Conservation (phyloP, 2,329 filamentous ascomycete species). For the Cytospora piceicola region DNA sequence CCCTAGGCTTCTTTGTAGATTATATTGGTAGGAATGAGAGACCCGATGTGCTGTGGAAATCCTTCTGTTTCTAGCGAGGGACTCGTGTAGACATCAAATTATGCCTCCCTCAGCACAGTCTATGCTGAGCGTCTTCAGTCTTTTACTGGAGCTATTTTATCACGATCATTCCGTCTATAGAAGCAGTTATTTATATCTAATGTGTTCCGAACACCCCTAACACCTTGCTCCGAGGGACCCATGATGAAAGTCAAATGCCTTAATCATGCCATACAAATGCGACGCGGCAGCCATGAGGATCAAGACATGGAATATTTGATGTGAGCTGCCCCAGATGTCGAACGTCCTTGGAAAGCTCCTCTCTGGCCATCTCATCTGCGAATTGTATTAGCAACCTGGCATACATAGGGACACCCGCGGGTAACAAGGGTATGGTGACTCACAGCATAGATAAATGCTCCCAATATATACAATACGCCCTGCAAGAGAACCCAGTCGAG, state of each 20-base stretch:
- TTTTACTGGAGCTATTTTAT: background rate
- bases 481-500: constrained; percentile 80
- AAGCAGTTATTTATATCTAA: constrained; percentile 1
- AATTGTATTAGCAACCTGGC: background rate
- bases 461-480: constrained; percentile 81
- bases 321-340: constrained; percentile 90
- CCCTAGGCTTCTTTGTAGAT: background rate
- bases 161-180: constrained; percentile 1
- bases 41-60: constrained; percentile 9
- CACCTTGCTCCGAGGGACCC: constrained; percentile 59
- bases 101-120: background rate
- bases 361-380: constrained; percentile 78
- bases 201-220: constrained; percentile 30
- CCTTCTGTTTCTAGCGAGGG: background rate
- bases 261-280: constrained; percentile 80
- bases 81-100: background rate
- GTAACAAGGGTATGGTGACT: constrained; percentile 40
- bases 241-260: constrained; percentile 87
- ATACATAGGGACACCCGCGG: no score
- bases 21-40: constrained; percentile 3
- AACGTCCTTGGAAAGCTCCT: constrained; percentile 75
- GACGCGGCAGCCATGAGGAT: constrained; percentile 81
- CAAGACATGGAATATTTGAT: constrained; percentile 94
- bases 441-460: constrained; percentile 84
- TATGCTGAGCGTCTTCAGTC: background rate